These are phyloP conservation scores for Cairneyella variabilis DNA, from an alignment of 495 filamentous ascomycete species.

Conservation along the genomic window DNA sequence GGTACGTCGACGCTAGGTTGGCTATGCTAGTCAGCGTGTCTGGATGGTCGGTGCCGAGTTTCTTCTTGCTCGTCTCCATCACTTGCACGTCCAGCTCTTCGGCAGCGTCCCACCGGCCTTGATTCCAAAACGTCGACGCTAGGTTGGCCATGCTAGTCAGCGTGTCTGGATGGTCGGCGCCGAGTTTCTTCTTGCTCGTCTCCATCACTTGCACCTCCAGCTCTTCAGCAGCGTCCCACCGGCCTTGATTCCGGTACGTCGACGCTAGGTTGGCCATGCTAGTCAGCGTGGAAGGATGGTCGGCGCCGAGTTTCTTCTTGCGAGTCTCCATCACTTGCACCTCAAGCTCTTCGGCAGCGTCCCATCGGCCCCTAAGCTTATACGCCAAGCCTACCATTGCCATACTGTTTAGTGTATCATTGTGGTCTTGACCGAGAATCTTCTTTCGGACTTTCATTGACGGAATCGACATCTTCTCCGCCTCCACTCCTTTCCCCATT, in stretches of 20 bases:
- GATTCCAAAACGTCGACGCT: constrained; percentile 21
- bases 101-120: background rate
- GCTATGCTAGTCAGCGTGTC: background rate
- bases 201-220: background rate
- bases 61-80: background rate
- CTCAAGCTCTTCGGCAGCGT: constrained; percentile 31
- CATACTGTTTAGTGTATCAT: constrained; percentile 22
- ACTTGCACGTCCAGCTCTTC: background rate
- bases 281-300: constrained; percentile 32
- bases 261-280: constrained; percentile 10
- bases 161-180: constrained; percentile 33
- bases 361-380: constrained; percentile 18
- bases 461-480: constrained; percentile 18
- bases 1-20: background rate
- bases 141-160: constrained; percentile 30
- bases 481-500: constrained; percentile 22
- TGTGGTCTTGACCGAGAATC: constrained; percentile 24
- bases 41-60: background rate
- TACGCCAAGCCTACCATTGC: constrained; percentile 21
- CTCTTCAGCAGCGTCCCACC: background rate
- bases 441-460: constrained; percentile 19
- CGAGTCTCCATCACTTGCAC: constrained; percentile 21
- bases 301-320: constrained; percentile 28
- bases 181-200: constrained; percentile 26
- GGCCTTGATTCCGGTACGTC: background rate